Evolutionary conservation across 2,329 filamentous ascomycete species (phyloP), one percentile per base, ranked within the genome.

Genomic region (Setomelanomma holmii): DNA sequence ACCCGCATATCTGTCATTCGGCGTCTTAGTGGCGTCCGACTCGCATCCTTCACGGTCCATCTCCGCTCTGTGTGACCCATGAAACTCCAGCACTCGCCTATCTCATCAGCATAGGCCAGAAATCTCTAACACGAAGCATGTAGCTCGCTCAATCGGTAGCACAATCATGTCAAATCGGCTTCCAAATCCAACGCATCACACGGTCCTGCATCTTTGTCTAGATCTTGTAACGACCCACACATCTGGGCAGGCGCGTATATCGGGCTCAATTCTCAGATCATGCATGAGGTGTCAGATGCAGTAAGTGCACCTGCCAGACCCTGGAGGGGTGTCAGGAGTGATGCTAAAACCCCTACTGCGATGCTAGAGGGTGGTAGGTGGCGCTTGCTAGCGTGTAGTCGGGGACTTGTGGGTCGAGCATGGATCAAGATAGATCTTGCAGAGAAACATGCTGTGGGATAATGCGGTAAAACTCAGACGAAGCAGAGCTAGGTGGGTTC

Each of bases 321-420:
- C 39, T 27, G 14, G 39, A 41, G 39, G 39, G 34, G 7, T 11
- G 34, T 36, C 11, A 36, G n/a, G n/a, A 16, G 14, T 14, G 14
- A 11, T 17, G n/a, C 20, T 22, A 41, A 20, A 23, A 45, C 12
- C 27, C 27, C 19, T 20, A 35, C 14, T 7, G 30, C 10, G 17
- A 35, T 14, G 8, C n/a, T 14, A 11, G 23, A 11, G 12, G 22
- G 2, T n/a, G 22, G 23, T 16, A 35, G 19, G 30, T 17, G 27
- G 27, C 42, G 33, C 19, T 35, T 30, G n/a, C 42, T 47, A 40
- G 45, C 45, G 45, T 40, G 45, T 47, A 47, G 45, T 47, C 36
- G 45, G 45, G 44, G n/a, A 39, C 24, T 21, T 33, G 24, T 11
- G 27, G 27, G 21, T 17, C 27, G 24, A 27, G 27, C 45, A 40